Evolutionary conservation across 352 stramenopile species (phyloP).

Genomic region (Phytopythium ostracodes): DNA sequence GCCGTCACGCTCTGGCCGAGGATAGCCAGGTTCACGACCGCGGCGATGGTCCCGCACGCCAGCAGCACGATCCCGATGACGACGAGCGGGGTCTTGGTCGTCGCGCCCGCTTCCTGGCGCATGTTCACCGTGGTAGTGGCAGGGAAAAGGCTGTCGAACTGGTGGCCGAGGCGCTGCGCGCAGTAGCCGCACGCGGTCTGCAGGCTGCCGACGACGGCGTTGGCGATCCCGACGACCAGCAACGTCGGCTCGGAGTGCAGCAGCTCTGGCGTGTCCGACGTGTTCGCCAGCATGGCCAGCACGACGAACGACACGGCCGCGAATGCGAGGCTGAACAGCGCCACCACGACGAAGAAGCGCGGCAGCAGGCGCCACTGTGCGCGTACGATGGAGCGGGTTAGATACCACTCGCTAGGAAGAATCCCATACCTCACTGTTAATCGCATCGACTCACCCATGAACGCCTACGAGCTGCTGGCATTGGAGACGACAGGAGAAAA

Average conservation of each 20-base stretch:
- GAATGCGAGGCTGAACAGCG: conserved; percentile 24
- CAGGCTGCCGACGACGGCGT: conserved; percentile 31
- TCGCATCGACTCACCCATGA: background rate
- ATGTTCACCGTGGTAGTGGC: background rate
- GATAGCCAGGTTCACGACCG: conserved; percentile 34
- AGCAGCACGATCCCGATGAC: conserved; percentile 28
- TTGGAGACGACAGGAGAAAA: no score
- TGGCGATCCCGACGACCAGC: conserved; percentile 24
- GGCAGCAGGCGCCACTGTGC: conserved; percentile 22
- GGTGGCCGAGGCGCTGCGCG: conserved; percentile 26
- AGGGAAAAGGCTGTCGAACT: conserved; percentile 13
- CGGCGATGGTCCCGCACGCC: conserved; percentile 26
- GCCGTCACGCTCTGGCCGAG: conserved; percentile 30
- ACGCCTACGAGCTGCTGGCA: background rate
- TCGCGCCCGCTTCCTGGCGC: background rate
- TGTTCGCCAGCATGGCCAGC: conserved; percentile 15
- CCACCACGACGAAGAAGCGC: conserved; percentile 19
- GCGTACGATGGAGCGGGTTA: background rate
- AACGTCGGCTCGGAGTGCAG: conserved; percentile 6
- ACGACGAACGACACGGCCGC: conserved; percentile 19
- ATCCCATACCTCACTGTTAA: background rate
- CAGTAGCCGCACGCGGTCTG: conserved; percentile 35
- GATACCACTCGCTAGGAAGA: background rate
- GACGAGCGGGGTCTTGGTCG: conserved; percentile 18
- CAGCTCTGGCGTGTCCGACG: background rate